Conservation (phyloP, 495 filamentous ascomycete genomes). For the Lasiosphaeria hispida region DNA sequence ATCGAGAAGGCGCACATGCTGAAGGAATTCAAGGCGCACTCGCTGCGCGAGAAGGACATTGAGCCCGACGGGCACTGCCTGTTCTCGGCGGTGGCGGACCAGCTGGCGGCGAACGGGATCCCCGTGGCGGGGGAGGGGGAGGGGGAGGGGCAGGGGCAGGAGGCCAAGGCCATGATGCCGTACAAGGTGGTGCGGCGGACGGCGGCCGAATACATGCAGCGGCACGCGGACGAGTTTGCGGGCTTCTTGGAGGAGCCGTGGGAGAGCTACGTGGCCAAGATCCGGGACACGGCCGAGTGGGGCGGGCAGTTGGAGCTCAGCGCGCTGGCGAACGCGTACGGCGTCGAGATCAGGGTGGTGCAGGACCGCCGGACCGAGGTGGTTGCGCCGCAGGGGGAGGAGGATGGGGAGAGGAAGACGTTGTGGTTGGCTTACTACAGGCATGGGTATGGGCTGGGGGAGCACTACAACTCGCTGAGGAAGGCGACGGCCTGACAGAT, state of each 20-base stretch:
- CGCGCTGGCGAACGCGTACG: constrained; percentile 80
- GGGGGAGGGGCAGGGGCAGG: constrained; percentile 13
- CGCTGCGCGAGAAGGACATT: constrained; percentile 73
- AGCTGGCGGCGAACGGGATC: constrained; percentile 54
- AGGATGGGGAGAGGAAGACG: constrained; percentile 32
- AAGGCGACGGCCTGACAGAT: constrained; percentile 4
- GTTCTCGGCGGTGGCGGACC: constrained; percentile 89
- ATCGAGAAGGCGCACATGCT: constrained; percentile 70
- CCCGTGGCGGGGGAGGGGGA: constrained; percentile 24
- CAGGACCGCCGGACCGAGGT: constrained; percentile 80
- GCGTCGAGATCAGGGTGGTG: constrained; percentile 78
- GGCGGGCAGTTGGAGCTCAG: constrained; percentile 87
- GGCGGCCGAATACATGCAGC: constrained; percentile 57
- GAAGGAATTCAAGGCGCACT: constrained; percentile 56
- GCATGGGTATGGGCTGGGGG: constrained; percentile 86
- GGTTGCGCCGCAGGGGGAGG: constrained; percentile 51
- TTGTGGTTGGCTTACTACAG: constrained; percentile 95
- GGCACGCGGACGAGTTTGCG: constrained; percentile 53
- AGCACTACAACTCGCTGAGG: constrained; percentile 91
- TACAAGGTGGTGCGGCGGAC: constrained; percentile 55
- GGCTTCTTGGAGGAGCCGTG: constrained; percentile 78
- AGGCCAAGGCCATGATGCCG: constrained; percentile 21
- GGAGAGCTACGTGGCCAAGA: constrained; percentile 67
- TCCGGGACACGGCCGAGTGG: constrained; percentile 92
- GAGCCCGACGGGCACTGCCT: constrained; percentile 92